phyloP scores from a whole-genome alignment of 2,329 filamentous ascomycete species.

The Colletotrichum chlorophyti region DNA sequence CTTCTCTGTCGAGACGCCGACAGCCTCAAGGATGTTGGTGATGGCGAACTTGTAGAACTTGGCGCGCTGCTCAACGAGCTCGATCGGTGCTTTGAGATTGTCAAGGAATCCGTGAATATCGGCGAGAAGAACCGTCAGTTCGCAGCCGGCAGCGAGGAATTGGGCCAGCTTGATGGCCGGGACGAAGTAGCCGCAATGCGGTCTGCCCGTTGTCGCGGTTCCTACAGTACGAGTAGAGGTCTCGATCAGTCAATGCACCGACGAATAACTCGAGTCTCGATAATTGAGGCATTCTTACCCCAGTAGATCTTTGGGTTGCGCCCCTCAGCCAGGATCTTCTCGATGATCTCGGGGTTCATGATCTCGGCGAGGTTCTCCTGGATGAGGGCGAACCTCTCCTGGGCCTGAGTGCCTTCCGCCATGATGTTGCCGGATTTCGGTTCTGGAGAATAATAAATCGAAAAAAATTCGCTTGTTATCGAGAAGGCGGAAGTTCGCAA shows the following conservation, averaged over 20 bases:
- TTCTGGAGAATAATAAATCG: neutral
- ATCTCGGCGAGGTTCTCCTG: slow-evolving; percentile 81
- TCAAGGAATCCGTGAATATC: slow-evolving; percentile 81
- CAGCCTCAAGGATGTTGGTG: slow-evolving; percentile 75
- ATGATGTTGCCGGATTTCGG: slow-evolving; percentile 21
- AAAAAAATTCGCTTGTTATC: neutral
- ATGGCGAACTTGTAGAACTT: slow-evolving; percentile 85
- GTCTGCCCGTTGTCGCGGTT: slow-evolving; percentile 84
- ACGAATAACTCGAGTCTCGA: neutral
- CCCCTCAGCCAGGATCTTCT: slow-evolving; percentile 73
- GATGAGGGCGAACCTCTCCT: slow-evolving; percentile 78
- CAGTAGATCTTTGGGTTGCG: slow-evolving; percentile 83
- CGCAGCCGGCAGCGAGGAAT: slow-evolving; percentile 83
- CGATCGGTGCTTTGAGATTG: slow-evolving; percentile 85
- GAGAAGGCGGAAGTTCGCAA: neutral
- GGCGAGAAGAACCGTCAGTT: slow-evolving; percentile 79
- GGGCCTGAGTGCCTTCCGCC: slow-evolving; percentile 44
- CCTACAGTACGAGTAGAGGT: slow-evolving; percentile 46
- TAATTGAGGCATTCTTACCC: slow-evolving; percentile 54
- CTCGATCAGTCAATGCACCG: slow-evolving; percentile 10
- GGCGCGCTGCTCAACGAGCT: slow-evolving; percentile 82
- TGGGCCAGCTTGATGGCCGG: slow-evolving; percentile 90
- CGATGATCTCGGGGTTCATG: slow-evolving; percentile 84
- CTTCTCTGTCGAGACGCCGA: slow-evolving; percentile 79
- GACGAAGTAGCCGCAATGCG: slow-evolving; percentile 90